A percentile compares a stretch with the other conserved stretches of the same genome.
These are phyloP conservation scores for Phytopythium kandeliae DNA, from an alignment of 352 stramenopile species.

Conservation along the genomic window DNA sequence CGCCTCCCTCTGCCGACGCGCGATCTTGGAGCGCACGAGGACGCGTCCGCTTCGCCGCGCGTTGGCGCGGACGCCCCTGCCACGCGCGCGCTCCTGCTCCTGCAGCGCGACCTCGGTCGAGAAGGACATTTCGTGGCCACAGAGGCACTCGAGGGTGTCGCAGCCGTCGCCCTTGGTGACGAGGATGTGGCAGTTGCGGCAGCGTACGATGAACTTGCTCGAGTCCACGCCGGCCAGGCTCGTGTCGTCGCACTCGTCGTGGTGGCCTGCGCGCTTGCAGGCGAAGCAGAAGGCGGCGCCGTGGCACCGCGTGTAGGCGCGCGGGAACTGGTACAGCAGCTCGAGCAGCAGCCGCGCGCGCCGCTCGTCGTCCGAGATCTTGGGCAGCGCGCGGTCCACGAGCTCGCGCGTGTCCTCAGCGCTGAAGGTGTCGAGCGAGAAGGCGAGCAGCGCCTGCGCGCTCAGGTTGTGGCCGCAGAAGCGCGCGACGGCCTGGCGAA, in stretches of 20 bases:
- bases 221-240: slow-evolving; percentile 8
- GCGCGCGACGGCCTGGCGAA: slow-evolving; percentile 10
- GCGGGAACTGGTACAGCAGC: slow-evolving; percentile 19
- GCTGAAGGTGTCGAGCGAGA: slow-evolving; percentile 7
- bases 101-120: slow-evolving; percentile 42
- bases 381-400: slow-evolving; percentile 8
- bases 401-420: slow-evolving; percentile 6
- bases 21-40: no score
- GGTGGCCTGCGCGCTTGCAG: slow-evolving; percentile 34
- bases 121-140: no score
- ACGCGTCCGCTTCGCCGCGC: no score
- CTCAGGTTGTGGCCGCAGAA: slow-evolving; percentile 18
- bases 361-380: slow-evolving; percentile 31
- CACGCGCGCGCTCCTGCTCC: no score
- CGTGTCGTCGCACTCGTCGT: slow-evolving; percentile 19
- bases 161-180: slow-evolving; percentile 49
- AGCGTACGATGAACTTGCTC: slow-evolving; percentile 23
- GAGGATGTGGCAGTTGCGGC: slow-evolving; percentile 28
- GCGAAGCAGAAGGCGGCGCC: slow-evolving; percentile 31
- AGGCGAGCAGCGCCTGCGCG: slow-evolving; percentile 9
- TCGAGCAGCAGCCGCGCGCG: slow-evolving; percentile 30
- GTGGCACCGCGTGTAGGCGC: slow-evolving; percentile 29
- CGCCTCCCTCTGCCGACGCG: no score
- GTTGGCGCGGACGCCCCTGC: no score
- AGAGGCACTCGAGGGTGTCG: slow-evolving; percentile 35